phyloP scores from a whole-genome alignment of 2,329 filamentous ascomycete species.

The Colletotrichum cordylinicola region DNA sequence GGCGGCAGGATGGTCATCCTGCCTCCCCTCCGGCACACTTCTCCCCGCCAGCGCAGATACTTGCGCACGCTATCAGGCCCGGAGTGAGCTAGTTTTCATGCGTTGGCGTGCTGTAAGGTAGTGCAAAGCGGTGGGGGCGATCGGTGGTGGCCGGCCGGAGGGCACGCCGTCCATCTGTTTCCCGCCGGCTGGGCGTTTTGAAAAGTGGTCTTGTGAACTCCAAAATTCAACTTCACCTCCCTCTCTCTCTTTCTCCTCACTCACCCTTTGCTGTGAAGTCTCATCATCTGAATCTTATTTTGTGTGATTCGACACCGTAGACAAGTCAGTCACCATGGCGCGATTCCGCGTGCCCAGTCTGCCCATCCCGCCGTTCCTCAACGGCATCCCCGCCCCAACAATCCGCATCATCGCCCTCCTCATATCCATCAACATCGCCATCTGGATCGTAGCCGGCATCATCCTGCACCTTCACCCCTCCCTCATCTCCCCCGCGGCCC shows the following conservation, averaged over 20 bases:
- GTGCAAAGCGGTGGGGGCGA: neutral
- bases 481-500: conserved; percentile 79
- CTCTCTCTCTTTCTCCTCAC: neutral
- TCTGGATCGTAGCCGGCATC: conserved; percentile 61
- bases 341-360: conserved; percentile 21
- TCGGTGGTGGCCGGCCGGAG: neutral
- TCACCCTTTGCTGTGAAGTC: neutral
- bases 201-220: neutral
- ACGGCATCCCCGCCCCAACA: conserved; percentile 34
- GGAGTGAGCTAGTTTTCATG: neutral
- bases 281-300: too few relatives aligned
- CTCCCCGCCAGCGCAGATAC: neutral
- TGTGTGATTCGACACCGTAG: neutral
- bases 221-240: neutral
- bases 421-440: conserved; percentile 53
- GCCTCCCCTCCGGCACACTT: neutral
- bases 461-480: conserved; percentile 59
- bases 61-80: neutral
- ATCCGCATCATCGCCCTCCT: conserved; percentile 58
- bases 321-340: conserved; percentile 2
- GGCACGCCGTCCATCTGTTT: neutral
- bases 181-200: neutral
- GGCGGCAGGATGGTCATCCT: neutral
- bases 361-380: conserved; percentile 32
- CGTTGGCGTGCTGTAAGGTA: neutral